These are phyloP conservation scores for Zhuliangozyma blackwelliae DNA, from an alignment of 1,139 yeast genomes.

Conservation along the genomic window DNA sequence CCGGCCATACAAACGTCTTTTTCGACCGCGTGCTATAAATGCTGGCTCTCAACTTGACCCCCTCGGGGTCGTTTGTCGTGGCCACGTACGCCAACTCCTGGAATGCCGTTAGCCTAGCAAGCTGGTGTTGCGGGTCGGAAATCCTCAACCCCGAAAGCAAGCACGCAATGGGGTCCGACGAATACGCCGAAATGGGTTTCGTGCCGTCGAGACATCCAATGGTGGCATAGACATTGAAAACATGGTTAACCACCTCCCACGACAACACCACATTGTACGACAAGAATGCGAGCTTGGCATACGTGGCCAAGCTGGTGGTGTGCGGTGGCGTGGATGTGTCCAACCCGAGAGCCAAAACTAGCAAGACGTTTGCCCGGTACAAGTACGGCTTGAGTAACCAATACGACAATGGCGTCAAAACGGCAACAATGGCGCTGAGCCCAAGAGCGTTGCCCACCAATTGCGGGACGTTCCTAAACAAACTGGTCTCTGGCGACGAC, in stretches of 20 bases:
- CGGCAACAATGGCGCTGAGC: constrained; percentile 24
- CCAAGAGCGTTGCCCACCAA: constrained; percentile 35
- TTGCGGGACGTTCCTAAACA: constrained; percentile 27
- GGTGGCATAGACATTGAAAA: constrained; percentile 70
- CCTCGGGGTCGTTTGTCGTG: constrained; percentile 42
- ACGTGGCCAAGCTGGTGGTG: constrained; percentile 34
- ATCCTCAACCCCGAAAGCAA: constrained; percentile 67
- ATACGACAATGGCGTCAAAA: constrained; percentile 47
- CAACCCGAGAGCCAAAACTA: constrained; percentile 26
- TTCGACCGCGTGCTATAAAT: constrained; percentile 51
- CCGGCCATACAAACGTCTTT: constrained; percentile 50
- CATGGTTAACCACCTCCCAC: constrained; percentile 63
- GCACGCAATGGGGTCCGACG: constrained; percentile 71
- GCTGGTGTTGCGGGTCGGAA: constrained; percentile 40
- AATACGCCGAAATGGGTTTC: constrained; percentile 61
- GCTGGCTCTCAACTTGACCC: constrained; percentile 42
- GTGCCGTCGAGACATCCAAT: constrained; percentile 80
- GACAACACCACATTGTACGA: constrained; percentile 38
- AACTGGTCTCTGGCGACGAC: constrained; percentile 35
- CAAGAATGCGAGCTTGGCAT: constrained; percentile 31
- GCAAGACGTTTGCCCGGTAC: constrained; percentile 34
- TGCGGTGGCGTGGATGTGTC: constrained; percentile 32
- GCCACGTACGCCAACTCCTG: constrained; percentile 68
- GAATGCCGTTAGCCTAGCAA: constrained; percentile 65
- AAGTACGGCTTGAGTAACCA: constrained; percentile 37